phyloP scores from a whole-genome alignment of 1,284 basidiomycete genomes.

The Trichosporon sp. region DNA sequence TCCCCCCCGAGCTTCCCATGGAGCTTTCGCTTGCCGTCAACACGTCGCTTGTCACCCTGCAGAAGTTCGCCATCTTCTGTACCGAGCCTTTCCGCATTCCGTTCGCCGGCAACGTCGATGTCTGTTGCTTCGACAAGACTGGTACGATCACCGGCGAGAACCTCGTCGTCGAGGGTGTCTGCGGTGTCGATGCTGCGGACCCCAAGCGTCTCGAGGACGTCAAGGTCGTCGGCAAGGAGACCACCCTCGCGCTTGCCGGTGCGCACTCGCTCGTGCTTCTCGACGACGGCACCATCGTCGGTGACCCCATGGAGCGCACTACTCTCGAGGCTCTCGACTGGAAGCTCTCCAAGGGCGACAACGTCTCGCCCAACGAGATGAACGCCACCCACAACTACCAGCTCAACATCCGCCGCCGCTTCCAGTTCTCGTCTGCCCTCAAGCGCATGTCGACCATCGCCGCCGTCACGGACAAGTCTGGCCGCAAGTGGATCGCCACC shows the following conservation, averaged over 20 bases:
- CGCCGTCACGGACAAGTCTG: slow-evolving; percentile 52
- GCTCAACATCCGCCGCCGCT: slow-evolving; percentile 74
- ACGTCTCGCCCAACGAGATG: slow-evolving; percentile 57
- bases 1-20: slow-evolving; percentile 93
- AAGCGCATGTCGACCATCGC: slow-evolving; percentile 94
- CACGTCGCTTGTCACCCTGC: slow-evolving; percentile 82
- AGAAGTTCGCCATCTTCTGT: slow-evolving; percentile 92
- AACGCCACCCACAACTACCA: slow-evolving; percentile 57
- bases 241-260: slow-evolving; percentile 80
- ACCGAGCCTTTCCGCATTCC: slow-evolving; percentile 97
- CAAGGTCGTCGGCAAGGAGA: slow-evolving; percentile 67
- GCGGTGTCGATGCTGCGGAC: slow-evolving; percentile 64
- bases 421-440: slow-evolving; percentile 91
- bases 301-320: slow-evolving; percentile 99
- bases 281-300: slow-evolving; percentile 82
- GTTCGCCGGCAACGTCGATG: slow-evolving; percentile 83
- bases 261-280: slow-evolving; percentile 92
- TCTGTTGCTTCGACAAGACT: slow-evolving; percentile 97
- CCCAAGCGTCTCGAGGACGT: slow-evolving; percentile 68
- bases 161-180: slow-evolving; percentile 87
- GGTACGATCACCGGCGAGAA: slow-evolving; percentile 94
- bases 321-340: slow-evolving; percentile 88
- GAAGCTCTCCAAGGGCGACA: slow-evolving; percentile 73
- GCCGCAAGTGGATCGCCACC: slow-evolving; percentile 51
- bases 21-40: slow-evolving; percentile 92